phyloP scores from a whole-genome alignment of 192 early-diverging fungal genomes.

The Coemansia sp. region DNA sequence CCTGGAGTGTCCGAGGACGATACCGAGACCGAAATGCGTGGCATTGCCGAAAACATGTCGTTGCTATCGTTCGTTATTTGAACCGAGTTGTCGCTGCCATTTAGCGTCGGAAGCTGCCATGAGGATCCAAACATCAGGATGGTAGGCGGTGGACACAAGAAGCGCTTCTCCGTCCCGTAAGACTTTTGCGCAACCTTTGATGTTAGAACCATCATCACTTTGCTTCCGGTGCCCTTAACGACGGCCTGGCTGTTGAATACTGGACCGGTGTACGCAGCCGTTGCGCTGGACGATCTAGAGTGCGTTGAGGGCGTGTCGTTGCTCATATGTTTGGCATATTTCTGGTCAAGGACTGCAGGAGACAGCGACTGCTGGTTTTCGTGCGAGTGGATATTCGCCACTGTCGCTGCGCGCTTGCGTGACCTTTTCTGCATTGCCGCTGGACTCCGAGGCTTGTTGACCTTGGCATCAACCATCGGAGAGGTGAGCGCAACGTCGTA shows the following conservation, averaged over 20 bases:
- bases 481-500: neutral
- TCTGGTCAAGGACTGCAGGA: conserved; percentile 9
- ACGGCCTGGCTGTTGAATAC: conserved; percentile 54
- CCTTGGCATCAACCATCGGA: neutral
- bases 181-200: conserved; percentile 91
- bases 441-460: conserved; percentile 22
- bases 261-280: conserved; percentile 16
- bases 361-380: conserved; percentile 11
- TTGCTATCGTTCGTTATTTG: conserved; percentile 27
- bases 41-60: conserved; percentile 33
- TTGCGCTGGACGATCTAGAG: conserved; percentile 5
- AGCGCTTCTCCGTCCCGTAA: conserved; percentile 92
- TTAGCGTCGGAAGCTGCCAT: conserved; percentile 60
- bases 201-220: conserved; percentile 73
- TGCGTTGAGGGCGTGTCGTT: neutral
- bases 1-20: conserved; percentile 33
- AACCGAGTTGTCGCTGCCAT: conserved; percentile 19
- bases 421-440: conserved; percentile 17
- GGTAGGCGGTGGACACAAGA: conserved; percentile 82
- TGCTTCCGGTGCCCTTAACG: conserved; percentile 49
- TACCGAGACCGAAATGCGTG: conserved; percentile 45
- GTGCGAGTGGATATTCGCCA: conserved; percentile 30
- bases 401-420: conserved; percentile 51
- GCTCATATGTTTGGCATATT: conserved; percentile 8
- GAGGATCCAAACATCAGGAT: conserved; percentile 71